Evolutionary conservation across 345 rosid genomes (phyloP).

Genomic region (Firmiana major): DNA sequence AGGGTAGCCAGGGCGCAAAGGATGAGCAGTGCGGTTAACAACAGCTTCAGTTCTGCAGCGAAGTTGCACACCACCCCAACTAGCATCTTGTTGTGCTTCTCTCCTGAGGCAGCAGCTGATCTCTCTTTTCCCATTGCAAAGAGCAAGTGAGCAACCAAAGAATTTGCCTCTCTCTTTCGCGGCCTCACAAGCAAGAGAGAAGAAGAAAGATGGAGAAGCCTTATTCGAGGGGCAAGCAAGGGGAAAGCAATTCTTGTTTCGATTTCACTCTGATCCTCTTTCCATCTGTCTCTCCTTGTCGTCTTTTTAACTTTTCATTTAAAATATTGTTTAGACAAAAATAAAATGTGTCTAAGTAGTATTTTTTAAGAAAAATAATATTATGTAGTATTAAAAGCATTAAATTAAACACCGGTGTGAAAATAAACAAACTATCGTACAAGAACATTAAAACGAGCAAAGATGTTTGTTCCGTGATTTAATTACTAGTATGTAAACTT

Average conservation of each 20-base stretch:
- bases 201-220: not conserved
- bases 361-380: too few relatives aligned
- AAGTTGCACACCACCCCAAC: slow-evolving; percentile 59
- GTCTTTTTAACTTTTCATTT: not conserved
- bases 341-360: too few relatives aligned
- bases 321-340: too few relatives aligned
- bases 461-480: too few relatives aligned
- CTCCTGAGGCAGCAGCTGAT: slow-evolving; percentile 32
- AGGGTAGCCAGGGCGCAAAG: slow-evolving; percentile 64
- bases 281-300: not conserved
- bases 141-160: not conserved
- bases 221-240: not conserved
- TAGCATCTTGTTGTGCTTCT: slow-evolving; percentile 37
- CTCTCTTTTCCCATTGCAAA: slow-evolving; percentile 46
- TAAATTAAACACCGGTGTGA: too few relatives aligned
- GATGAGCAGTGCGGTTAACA: slow-evolving; percentile 52
- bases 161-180: not conserved
- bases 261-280: not conserved
- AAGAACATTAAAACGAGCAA: too few relatives aligned
- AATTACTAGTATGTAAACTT: too few relatives aligned
- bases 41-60: slow-evolving; percentile 69
- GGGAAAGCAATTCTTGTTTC: not conserved
- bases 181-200: not conserved
- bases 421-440: too few relatives aligned
- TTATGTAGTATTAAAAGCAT: too few relatives aligned